These are phyloP conservation scores for Neospermospora avenae DNA, from an alignment of 2,329 filamentous ascomycete genomes.

Conservation along the genomic window DNA sequence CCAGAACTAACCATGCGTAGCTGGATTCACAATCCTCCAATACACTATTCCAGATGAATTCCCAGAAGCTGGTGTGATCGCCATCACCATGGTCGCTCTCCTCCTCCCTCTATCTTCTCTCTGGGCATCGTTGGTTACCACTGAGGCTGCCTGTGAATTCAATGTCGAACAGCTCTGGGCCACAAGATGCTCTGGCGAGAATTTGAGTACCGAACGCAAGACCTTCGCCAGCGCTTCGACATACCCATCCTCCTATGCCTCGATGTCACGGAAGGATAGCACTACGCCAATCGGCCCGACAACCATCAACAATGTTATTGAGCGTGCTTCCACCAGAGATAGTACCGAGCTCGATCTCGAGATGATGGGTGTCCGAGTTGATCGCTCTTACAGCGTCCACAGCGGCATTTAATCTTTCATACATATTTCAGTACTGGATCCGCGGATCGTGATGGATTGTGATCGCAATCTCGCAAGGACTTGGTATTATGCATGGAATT, in stretches of 20 bases:
- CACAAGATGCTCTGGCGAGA: conserved; percentile 1
- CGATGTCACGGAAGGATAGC: conserved; percentile 18
- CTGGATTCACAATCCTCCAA: conserved; percentile 57
- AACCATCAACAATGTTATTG: conserved; percentile 16
- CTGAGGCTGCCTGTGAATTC: conserved; percentile 21
- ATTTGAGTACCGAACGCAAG: conserved; percentile 10
- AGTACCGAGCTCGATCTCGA: conserved; percentile 32
- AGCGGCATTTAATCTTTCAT: not conserved
- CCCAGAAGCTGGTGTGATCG: conserved; percentile 51
- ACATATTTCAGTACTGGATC: not conserved
- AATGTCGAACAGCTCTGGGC: conserved; percentile 18
- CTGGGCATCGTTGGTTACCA: conserved; percentile 49
- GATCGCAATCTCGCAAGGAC: no score
- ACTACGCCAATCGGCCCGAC: conserved; percentile 12
- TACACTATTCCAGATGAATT: conserved; percentile 43
- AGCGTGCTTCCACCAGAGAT: conserved; percentile 18
- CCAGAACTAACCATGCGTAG: conserved; percentile 38
- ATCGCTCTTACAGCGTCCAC: conserved; percentile 26
- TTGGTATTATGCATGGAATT: not conserved
- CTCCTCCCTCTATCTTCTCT: conserved; percentile 64
- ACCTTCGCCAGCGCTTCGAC: conserved; percentile 15
- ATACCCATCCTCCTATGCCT: conserved; percentile 6
- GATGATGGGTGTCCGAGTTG: conserved; percentile 28
- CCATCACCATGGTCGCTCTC: conserved; percentile 56
- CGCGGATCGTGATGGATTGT: not conserved